These are phyloP conservation scores for Musa balbisiana DNA, from an alignment of 202 grass and related monocot genomes.

Conservation along the genomic window DNA sequence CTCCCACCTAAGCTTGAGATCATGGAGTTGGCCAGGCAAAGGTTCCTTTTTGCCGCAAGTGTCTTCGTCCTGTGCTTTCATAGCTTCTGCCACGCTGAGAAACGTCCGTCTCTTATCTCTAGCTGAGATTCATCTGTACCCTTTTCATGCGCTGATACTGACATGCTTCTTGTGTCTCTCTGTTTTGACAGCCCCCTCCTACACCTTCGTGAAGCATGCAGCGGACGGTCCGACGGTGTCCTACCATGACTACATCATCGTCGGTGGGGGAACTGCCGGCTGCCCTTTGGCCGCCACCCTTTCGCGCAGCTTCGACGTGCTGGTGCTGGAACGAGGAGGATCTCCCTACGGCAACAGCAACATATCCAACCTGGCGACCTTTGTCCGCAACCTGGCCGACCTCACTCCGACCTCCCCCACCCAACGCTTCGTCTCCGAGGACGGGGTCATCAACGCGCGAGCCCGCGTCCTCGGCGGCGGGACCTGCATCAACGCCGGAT, in stretches of 20 bases:
- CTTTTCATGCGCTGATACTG: no score
- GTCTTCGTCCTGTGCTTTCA: no score
- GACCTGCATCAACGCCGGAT: constrained; percentile 16
- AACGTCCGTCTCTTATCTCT: neutral
- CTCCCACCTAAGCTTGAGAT: no score
- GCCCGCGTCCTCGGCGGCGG: constrained; percentile 3
- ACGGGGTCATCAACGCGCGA: constrained; percentile 5
- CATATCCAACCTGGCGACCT: neutral
- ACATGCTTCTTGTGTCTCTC: neutral
- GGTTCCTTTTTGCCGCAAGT: no score
- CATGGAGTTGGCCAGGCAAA: no score
- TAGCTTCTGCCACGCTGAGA: no score
- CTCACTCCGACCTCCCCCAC: neutral
- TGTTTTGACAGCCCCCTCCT: neutral
- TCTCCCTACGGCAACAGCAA: constrained; percentile 12
- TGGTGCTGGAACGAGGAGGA: constrained; percentile 11
- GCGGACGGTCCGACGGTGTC: neutral
- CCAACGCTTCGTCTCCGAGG: constrained; percentile 9
- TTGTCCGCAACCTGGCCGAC: neutral
- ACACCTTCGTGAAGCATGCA: neutral
- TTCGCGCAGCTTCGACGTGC: constrained; percentile 2
- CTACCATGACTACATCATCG: constrained; percentile 16
- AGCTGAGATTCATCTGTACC: neutral
- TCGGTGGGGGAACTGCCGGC: constrained; percentile 10
- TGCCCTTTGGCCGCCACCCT: constrained; percentile 15